phyloP scores from a whole-genome alignment of 2,329 filamentous ascomycete genomes.

The Scedosporium aurantiacum region DNA sequence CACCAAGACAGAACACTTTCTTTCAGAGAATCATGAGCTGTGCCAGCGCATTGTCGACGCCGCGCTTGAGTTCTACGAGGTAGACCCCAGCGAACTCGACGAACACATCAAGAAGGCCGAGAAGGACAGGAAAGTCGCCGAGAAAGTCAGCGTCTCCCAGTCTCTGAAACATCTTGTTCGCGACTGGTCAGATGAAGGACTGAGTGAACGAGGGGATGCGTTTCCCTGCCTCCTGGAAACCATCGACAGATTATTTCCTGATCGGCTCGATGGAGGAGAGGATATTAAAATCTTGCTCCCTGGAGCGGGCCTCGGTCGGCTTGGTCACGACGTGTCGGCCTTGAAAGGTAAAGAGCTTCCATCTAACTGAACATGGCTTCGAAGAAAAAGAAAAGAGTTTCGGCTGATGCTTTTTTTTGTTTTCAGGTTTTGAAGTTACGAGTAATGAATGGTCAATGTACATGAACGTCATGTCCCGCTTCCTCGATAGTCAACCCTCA shows the following conservation, averaged over 20 bases:
- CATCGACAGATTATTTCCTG: slow-evolving; percentile 20
- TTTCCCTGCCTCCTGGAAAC: slow-evolving; percentile 28
- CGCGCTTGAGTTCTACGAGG: slow-evolving; percentile 34
- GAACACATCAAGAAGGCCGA: slow-evolving; percentile 27
- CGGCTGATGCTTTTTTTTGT: background rate
- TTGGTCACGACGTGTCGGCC: slow-evolving; percentile 38
- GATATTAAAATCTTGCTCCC: slow-evolving; percentile 34
- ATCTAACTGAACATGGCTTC: background rate
- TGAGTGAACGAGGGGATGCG: slow-evolving; percentile 30
- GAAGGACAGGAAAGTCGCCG: slow-evolving; percentile 25
- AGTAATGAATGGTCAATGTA: slow-evolving; percentile 48
- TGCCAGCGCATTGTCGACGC: slow-evolving; percentile 33
- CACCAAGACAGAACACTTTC: slow-evolving; percentile 27
- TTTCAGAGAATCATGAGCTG: slow-evolving; percentile 32
- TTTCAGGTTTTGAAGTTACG: slow-evolving; percentile 35
- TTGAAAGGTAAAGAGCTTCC: slow-evolving; percentile 22
- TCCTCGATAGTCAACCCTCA: slow-evolving; percentile 24
- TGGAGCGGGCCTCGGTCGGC: slow-evolving; percentile 39
- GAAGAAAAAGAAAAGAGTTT: no score
- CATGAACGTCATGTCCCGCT: slow-evolving; percentile 44
- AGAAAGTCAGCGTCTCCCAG: slow-evolving; percentile 38
- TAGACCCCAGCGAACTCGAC: slow-evolving; percentile 32
- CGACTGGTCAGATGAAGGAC: slow-evolving; percentile 41
- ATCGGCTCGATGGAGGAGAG: slow-evolving; percentile 5
- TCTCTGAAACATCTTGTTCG: slow-evolving; percentile 46